Evolutionary conservation across 495 filamentous ascomycete species (phyloP).

Genomic region (Venustampulla echinocandica): DNA sequence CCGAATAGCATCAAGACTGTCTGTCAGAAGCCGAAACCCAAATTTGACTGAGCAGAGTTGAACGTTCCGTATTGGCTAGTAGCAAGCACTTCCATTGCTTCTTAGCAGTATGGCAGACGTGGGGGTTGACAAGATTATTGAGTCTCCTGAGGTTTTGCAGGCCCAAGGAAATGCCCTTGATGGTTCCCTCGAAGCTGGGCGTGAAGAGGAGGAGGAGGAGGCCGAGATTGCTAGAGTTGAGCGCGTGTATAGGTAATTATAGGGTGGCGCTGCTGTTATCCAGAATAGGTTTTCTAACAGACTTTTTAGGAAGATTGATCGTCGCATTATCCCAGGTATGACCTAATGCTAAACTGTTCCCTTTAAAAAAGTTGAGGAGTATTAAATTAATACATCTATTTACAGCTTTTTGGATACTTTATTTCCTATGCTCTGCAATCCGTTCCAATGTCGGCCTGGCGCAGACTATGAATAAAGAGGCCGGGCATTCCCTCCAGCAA

Average conservation of each 20-base stretch:
- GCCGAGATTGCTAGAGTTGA: constrained; percentile 48
- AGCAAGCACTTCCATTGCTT: constrained; percentile 47
- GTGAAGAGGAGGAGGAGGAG: constrained; percentile 31
- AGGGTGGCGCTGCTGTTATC: background rate
- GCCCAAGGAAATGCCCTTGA: background rate
- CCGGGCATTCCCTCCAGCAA: constrained; percentile 58
- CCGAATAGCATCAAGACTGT: too few relatives aligned
- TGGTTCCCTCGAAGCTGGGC: constrained; percentile 11
- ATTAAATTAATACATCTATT: constrained; percentile 12
- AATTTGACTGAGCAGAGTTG: background rate
- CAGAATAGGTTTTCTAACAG: background rate
- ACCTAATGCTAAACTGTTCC: background rate
- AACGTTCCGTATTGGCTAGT: constrained; percentile 23
- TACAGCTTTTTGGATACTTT: constrained; percentile 80
- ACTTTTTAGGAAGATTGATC: constrained; percentile 60
- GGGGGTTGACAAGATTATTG: constrained; percentile 6
- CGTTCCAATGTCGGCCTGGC: constrained; percentile 84
- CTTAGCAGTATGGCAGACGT: constrained; percentile 27
- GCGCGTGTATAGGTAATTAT: constrained; percentile 49
- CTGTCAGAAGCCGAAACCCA: background rate
- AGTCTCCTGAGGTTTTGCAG: background rate
- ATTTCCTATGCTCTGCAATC: constrained; percentile 87
- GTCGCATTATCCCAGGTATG: constrained; percentile 63
- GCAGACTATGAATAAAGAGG: constrained; percentile 73
- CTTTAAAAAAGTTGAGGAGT: background rate